Evolutionary conservation across 1,139 yeast genomes (phyloP), one percentile per base, ranked within the genome.

Genomic region (Kodamaea sp.): DNA sequence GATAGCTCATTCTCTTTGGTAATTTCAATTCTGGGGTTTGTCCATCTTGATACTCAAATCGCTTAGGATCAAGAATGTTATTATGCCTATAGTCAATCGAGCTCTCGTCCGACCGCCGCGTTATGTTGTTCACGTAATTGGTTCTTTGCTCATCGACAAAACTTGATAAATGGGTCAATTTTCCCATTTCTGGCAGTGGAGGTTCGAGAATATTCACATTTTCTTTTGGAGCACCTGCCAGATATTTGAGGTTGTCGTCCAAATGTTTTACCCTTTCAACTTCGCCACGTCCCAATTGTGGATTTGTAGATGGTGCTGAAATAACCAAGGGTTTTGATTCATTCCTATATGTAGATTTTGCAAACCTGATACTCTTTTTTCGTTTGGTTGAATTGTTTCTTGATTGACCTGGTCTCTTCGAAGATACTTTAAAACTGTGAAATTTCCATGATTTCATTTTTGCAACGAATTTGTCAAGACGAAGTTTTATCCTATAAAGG

Each of bases 81-180:
- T 32, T 38, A 4, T 26, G 33, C 4, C 45, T 45, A 31, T 53
- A 53, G 21, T 48, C 45, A 6, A 53, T 48, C 4, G 57, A 52
- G 26, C 45, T 39, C 11, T 37, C 38, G n/a, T 32, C 29, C 4
- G 51, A 35, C 27, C 46, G 46, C 19, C 41, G 36, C 30, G 28
- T 39, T 46, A 41, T 45, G 16, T 38, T 43, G 5, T 27, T 22
- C 15, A 42, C 32, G 27, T 49, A 55, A 11, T 50, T 42, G 13
- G 41, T 43, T 32, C 60, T 65, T 39, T 63, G 69, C 37, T 59
- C 54, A 32, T 55, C 56, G 15, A 63, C 57, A 37, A 59, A 63
- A 15, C 50, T 50, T 4, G 62, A 50, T 24, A 61, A 48, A 29
- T 59, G 63, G 24, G 43, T 44, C 20, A 41, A 30, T 33, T 55